phyloP scores from a whole-genome alignment of 495 filamentous ascomycete genomes.

The Trypethelium eluteriae region DNA sequence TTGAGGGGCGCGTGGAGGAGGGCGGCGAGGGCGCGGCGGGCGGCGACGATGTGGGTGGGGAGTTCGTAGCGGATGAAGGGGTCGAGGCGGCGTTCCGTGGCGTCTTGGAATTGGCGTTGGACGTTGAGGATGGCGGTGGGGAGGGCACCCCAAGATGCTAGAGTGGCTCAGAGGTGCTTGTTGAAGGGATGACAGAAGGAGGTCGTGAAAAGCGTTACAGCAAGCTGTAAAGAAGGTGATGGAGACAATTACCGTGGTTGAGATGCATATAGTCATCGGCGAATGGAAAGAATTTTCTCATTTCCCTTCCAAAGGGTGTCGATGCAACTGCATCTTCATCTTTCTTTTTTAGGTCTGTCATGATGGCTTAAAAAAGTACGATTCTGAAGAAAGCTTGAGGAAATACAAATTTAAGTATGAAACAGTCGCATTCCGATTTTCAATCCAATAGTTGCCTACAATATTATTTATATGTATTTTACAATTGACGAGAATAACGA shows the following conservation, averaged over 20 bases:
- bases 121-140: constrained; percentile 52
- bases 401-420: neutral
- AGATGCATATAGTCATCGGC: constrained; percentile 61
- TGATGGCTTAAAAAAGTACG: neutral
- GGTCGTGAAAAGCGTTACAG: constrained; percentile 9
- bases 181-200: constrained; percentile 2
- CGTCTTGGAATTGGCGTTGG: constrained; percentile 51
- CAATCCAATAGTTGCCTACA: neutral
- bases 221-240: neutral
- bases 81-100: constrained; percentile 60
- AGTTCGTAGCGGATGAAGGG: constrained; percentile 57
- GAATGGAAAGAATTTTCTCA: constrained; percentile 66
- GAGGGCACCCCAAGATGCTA: constrained; percentile 74
- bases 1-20: constrained; percentile 54
- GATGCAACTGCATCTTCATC: neutral
- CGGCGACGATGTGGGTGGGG: constrained; percentile 51
- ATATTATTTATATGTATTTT: neutral
- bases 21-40: constrained; percentile 55
- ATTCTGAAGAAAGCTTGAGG: neutral
- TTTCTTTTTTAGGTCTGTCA: neutral
- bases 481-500: neutral
- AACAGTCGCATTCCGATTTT: neutral
- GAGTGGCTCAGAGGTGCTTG: neutral
- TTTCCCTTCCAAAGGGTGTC: constrained; percentile 49
- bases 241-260: constrained; percentile 61